Percentiles rank a stretch among this genome's conserved stretches.
Conservation (phyloP, 805 yeast genomes). For the Grigorovia transvaalensis region DNA sequence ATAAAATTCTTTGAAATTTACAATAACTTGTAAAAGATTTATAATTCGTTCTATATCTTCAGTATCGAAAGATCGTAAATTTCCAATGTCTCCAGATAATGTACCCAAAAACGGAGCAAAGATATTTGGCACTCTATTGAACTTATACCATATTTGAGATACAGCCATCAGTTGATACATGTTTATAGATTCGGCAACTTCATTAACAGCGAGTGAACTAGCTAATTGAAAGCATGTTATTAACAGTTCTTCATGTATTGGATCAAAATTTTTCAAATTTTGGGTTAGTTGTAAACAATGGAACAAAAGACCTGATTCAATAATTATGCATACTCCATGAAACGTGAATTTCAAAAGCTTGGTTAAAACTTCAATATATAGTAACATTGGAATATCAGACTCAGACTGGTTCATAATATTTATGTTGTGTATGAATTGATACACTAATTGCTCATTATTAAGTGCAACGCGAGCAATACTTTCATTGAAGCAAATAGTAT, state of each 20-base stretch:
- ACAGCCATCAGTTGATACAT: constrained; percentile 2
- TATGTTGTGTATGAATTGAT: background rate
- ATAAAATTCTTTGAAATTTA: background rate
- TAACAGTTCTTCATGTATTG: background rate
- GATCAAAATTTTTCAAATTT: background rate
- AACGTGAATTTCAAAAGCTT: constrained; percentile 5
- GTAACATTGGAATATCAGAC: background rate
- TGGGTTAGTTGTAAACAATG: constrained; percentile 3
- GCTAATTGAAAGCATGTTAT: background rate
- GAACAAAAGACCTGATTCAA: constrained; percentile 2
- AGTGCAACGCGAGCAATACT: background rate
- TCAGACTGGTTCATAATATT: background rate
- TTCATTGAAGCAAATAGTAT: constrained; percentile 6
- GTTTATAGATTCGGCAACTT: background rate
- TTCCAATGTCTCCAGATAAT: too few relatives aligned
- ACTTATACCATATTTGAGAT: constrained; percentile 14
- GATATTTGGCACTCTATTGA: constrained; percentile 1
- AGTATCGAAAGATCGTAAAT: background rate
- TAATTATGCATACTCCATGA: constrained; percentile 2
- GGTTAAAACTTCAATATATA: constrained; percentile 4
- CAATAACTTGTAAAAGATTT: background rate
- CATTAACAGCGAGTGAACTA: background rate
- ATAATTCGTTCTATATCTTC: background rate
- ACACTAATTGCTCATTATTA: background rate
- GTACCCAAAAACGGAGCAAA: background rate